These are phyloP conservation scores for Diaporthe amygdali DNA, from an alignment of 2,329 filamentous ascomycete genomes.

Conservation along the genomic window DNA sequence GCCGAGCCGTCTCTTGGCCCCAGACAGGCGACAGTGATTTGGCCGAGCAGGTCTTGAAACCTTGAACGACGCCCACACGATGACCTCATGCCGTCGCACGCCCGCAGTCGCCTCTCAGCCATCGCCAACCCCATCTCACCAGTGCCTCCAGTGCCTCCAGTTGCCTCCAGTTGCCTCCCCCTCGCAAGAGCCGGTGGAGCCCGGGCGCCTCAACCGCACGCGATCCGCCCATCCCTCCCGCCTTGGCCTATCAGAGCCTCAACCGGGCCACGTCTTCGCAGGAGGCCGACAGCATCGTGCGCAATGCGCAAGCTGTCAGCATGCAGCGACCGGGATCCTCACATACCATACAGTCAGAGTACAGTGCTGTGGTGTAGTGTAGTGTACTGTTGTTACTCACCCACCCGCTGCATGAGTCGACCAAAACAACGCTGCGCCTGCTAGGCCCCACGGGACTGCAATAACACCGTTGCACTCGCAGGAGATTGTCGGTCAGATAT, in stretches of 20 bases:
- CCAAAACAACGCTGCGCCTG: background rate
- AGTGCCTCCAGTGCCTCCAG: background rate
- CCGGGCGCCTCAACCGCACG: background rate
- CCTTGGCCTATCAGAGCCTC: constrained; percentile 24
- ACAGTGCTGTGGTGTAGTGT: no score
- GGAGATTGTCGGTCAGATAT: constrained; percentile 18
- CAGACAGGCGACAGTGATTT: background rate
- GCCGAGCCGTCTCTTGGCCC: constrained; percentile 19
- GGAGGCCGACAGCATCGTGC: background rate
- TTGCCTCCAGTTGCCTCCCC: background rate
- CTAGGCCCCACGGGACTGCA: constrained; percentile 9
- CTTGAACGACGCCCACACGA: constrained; percentile 4
- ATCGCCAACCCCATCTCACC: no score
- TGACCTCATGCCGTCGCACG: constrained; percentile 15
- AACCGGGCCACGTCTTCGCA: background rate
- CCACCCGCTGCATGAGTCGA: constrained; percentile 12
- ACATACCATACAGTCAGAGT: background rate
- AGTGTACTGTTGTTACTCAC: no score
- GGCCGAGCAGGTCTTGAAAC: background rate
- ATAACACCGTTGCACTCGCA: constrained; percentile 2
- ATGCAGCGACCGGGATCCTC: background rate
- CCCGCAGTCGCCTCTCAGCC: no score
- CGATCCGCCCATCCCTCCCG: background rate
- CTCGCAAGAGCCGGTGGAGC: background rate
- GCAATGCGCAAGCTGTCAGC: constrained; percentile 12